Evolutionary conservation across 345 rosid genomes (phyloP).

Genomic region (Arabis hirsuta): DNA sequence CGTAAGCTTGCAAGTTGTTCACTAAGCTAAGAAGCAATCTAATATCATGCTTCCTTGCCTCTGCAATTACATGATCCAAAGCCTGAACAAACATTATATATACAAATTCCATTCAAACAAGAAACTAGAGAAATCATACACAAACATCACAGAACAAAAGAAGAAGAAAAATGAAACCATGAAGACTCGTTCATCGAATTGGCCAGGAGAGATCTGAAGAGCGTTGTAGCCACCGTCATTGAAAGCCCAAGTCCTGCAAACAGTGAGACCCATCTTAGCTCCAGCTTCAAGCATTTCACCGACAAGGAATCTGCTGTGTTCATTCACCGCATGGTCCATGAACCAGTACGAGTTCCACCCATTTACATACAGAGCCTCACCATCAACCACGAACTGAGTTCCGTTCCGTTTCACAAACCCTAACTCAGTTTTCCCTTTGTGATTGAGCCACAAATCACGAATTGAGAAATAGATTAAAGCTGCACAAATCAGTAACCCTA

Average conservation of each 20-base stretch:
- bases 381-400: slow-evolving; percentile 66
- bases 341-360: slow-evolving; percentile 96
- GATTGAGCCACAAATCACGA: slow-evolving; percentile 53
- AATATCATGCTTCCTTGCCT: slow-evolving; percentile 65
- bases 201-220: slow-evolving; percentile 83
- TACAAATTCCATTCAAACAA: slow-evolving; percentile 2
- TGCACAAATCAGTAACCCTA: slow-evolving; percentile 68
- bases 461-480: slow-evolving; percentile 67
- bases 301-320: slow-evolving; percentile 56
- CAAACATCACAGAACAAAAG: no score
- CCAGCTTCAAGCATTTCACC: slow-evolving; percentile 67
- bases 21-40: slow-evolving; percentile 75
- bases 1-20: slow-evolving; percentile 77
- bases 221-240: slow-evolving; percentile 86
- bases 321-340: slow-evolving; percentile 78
- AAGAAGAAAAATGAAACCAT: slow-evolving; percentile 49
- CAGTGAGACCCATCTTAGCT: slow-evolving; percentile 81
- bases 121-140: not conserved
- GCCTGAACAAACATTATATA: slow-evolving; percentile 56
- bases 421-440: slow-evolving; percentile 46
- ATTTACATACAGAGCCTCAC: slow-evolving; percentile 58
- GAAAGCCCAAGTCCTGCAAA: slow-evolving; percentile 91
- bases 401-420: slow-evolving; percentile 70
- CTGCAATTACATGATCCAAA: slow-evolving; percentile 80
- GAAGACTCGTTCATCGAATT: slow-evolving; percentile 75